phyloP scores from a whole-genome alignment of 139 green algal species.

The Volvox reticuliferus region DNA sequence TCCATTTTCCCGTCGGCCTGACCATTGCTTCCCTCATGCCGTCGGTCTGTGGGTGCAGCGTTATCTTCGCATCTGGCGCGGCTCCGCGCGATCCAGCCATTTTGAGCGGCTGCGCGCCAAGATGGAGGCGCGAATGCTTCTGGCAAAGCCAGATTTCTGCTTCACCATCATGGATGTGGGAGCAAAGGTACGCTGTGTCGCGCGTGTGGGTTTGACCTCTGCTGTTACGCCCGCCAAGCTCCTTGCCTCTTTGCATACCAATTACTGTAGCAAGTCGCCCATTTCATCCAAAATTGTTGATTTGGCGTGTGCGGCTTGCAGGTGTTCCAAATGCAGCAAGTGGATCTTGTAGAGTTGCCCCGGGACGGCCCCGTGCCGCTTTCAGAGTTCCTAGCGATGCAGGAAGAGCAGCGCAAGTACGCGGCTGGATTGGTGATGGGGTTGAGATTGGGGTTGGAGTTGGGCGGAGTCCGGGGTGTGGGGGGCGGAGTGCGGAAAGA shows the following conservation, averaged over 20 bases:
- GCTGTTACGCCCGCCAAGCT: no score
- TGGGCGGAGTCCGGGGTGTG: no score
- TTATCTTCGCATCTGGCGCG: conserved; percentile 65
- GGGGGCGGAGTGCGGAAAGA: neutral
- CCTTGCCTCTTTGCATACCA: no score
- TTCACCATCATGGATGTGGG: conserved; percentile 67
- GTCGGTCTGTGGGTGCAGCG: neutral
- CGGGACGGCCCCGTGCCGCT: conserved; percentile 22
- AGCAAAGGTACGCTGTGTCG: conserved; percentile 39
- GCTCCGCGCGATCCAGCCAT: conserved; percentile 37
- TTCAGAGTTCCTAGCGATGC: conserved; percentile 44
- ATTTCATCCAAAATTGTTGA: no score
- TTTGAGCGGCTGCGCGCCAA: conserved; percentile 59
- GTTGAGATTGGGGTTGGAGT: no score
- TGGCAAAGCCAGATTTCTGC: conserved; percentile 73
- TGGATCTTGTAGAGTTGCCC: conserved; percentile 23
- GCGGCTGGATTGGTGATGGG: neutral
- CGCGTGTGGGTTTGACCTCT: no score
- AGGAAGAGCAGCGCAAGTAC: conserved; percentile 55
- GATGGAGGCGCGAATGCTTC: conserved; percentile 63
- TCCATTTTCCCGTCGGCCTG: no score
- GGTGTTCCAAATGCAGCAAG: conserved; percentile 29
- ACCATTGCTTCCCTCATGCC: no score
- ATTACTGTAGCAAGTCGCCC: no score
- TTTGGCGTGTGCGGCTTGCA: neutral